Base-by-base conservation (phyloP, 768 basidiomycete genomes). In the Calvatia gigantea region DNA sequence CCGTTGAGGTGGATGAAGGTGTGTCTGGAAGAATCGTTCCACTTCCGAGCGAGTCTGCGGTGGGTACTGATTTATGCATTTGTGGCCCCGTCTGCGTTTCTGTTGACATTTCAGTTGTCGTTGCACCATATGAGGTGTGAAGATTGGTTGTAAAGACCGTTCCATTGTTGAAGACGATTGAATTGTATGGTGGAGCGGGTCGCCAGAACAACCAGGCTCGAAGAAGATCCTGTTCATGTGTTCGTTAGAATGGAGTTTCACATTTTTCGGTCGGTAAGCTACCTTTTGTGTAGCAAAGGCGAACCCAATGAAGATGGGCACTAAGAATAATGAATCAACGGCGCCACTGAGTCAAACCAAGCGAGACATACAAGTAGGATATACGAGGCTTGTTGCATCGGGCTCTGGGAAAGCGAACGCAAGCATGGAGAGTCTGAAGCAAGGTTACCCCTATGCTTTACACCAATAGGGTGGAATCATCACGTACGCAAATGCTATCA, bases 251-350 rank as follows among this genome's bases (percentile, higher is more conserved):
- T 45, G 7, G 27, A 11, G 2, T n/a, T n/a, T n/a, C n/a, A n/a
- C 1, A 8, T 25, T 21, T 25, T n/a, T 28, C 29, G 15, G 28
- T 28, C 15, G n/a, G 27, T 25, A 19, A 21, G 21, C 19, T 15
- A 52, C 49, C 50, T 52, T 58, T 27, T 58, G 56, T 4, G 41
- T 52, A 6, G 50, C 51, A 41, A 58, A 58, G 1, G 51, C 50
- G 17, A 57, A 28, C 17, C 42, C 32, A 4, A 57, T 37, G 32
- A 58, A 39, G 21, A 58, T 52, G 19, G 56, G 25, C 15, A 39
- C 50, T 51, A 14, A 37, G 6, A 25, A 15, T 15, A 27, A 38
- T 27, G 31, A 8, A 51, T 21, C 2, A 11, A 6, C 4, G 11
- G 15, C 19, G 44, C 19, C 0, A 35, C 6, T 37, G 0, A 19